Evolutionary conservation across 495 filamentous ascomycete genomes (phyloP).

Genomic region (Penicillium odoratum): DNA sequence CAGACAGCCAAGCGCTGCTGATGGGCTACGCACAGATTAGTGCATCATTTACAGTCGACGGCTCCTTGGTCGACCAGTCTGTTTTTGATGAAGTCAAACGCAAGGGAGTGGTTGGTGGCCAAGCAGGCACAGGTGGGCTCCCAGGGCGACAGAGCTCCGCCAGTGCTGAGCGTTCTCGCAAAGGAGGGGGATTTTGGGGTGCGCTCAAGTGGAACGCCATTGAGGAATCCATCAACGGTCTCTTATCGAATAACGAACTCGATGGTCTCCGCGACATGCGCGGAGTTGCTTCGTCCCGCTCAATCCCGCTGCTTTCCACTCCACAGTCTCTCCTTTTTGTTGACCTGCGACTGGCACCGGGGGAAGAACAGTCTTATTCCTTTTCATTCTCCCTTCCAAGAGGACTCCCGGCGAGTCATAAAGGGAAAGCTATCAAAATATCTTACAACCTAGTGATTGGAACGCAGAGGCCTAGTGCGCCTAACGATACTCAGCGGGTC

Average conservation of each 20-base stretch:
- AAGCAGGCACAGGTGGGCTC: constrained; percentile 74
- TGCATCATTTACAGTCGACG: constrained; percentile 88
- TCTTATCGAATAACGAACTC: constrained; percentile 80
- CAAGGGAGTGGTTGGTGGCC: constrained; percentile 85
- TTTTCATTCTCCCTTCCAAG: constrained; percentile 84
- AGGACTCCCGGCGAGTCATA: constrained; percentile 85
- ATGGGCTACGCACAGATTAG: constrained; percentile 98
- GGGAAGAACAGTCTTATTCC: constrained; percentile 82
- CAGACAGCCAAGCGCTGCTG: constrained; percentile 75
- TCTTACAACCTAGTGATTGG: constrained; percentile 89
- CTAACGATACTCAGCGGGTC: constrained; percentile 74
- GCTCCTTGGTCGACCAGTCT: constrained; percentile 82
- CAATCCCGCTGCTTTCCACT: constrained; percentile 86
- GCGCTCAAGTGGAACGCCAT: constrained; percentile 85
- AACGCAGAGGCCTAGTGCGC: constrained; percentile 78
- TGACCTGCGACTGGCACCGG: constrained; percentile 81
- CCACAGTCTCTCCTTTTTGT: constrained; percentile 98
- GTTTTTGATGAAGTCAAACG: constrained; percentile 95
- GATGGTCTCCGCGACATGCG: constrained; percentile 95
- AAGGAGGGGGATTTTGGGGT: constrained; percentile 76
- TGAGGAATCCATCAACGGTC: constrained; percentile 82
- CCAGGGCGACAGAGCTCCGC: constrained; percentile 28
- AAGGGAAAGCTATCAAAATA: constrained; percentile 92
- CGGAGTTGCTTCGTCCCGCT: constrained; percentile 72
- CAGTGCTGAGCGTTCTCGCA: constrained; percentile 62